Evolutionary conservation across 2,329 filamentous ascomycete species (phyloP).

Genomic region (Ophioceras dolichostomum): DNA sequence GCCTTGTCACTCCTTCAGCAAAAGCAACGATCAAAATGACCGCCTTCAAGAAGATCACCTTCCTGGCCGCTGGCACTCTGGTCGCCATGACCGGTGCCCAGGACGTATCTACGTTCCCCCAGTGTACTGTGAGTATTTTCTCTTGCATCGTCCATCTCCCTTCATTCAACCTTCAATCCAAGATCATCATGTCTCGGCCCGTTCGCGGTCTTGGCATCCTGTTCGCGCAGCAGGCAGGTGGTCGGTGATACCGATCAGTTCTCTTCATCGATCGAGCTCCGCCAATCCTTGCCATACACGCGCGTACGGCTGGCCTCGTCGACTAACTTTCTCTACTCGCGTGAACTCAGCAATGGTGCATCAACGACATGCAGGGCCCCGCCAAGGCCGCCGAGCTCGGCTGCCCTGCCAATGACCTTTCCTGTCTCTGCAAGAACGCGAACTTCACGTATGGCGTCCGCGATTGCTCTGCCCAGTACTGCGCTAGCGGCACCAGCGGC

Average conservation of each 20-base stretch:
- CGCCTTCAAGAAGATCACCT: constrained; percentile 3
- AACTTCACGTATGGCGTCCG: constrained; percentile 37
- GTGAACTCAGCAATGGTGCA: constrained; percentile 19
- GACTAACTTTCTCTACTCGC: no score
- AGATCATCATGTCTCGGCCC: background rate
- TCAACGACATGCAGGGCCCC: constrained; percentile 32
- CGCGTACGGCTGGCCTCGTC: no score
- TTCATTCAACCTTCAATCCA: constrained; percentile 6
- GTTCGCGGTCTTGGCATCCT: background rate
- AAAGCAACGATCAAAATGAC: background rate
- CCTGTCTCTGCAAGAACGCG: constrained; percentile 33
- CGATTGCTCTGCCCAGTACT: constrained; percentile 35
- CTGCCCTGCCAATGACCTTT: constrained; percentile 26
- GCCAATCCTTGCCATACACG: no score
- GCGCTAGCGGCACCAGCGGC: constrained; percentile 20
- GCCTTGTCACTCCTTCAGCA: background rate
- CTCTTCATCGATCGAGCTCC: constrained; percentile 19
- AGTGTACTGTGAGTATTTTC: constrained; percentile 37
- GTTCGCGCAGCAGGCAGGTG: no score
- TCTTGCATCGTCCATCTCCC: constrained; percentile 2
- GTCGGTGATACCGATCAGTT: no score
- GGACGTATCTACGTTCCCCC: constrained; percentile 26
- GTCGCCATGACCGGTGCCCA: constrained; percentile 28
- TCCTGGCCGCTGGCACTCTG: constrained; percentile 25
- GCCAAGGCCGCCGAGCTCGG: constrained; percentile 28